phyloP scores from a whole-genome alignment of 768 basidiomycete genomes.

The Pisolithus sp. region DNA sequence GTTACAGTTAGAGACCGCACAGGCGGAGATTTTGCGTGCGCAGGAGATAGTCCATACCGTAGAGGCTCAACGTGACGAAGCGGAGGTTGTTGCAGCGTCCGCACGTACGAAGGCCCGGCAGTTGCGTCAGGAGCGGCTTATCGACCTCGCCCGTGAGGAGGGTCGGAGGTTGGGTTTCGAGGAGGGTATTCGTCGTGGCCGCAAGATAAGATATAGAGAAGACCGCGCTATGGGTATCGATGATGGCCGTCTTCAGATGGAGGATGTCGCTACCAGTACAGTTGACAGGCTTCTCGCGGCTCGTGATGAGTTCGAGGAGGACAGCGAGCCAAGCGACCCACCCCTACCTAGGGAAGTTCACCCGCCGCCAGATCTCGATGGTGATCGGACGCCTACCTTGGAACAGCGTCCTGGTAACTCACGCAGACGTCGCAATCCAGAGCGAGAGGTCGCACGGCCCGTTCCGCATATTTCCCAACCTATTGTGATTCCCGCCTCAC shows the following conservation, averaged over 20 bases:
- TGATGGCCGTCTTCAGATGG: slow-evolving; percentile 12
- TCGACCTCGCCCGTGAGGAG: slow-evolving; percentile 48
- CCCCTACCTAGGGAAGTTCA: slow-evolving; percentile 11
- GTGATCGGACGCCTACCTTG: slow-evolving; percentile 13
- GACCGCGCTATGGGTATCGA: slow-evolving; percentile 13
- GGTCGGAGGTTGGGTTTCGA: slow-evolving; percentile 47
- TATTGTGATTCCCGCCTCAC: slow-evolving; percentile 4
- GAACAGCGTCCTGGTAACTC: slow-evolving; percentile 13
- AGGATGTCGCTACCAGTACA: slow-evolving; percentile 10
- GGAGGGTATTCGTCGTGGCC: slow-evolving; percentile 39
- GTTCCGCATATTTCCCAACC: slow-evolving; percentile 10
- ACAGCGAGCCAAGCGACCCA: slow-evolving; percentile 11
- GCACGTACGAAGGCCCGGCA: slow-evolving; percentile 41
- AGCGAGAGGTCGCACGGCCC: slow-evolving; percentile 6
- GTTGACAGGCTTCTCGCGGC: slow-evolving; percentile 23
- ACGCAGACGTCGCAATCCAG: slow-evolving; percentile 15
- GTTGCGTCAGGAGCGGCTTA: slow-evolving; percentile 40
- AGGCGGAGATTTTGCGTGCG: slow-evolving; percentile 51
- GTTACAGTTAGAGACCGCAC: slow-evolving; percentile 51
- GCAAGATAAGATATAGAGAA: slow-evolving; percentile 25
- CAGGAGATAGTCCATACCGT: slow-evolving; percentile 46
- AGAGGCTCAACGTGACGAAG: slow-evolving; percentile 42
- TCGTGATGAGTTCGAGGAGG: slow-evolving; percentile 16
- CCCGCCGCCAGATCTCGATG: slow-evolving; percentile 21
- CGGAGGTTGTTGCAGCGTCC: slow-evolving; percentile 40